Conservation (phyloP, 805 yeast genomes). For the Grigorovia transvaalensis region DNA sequence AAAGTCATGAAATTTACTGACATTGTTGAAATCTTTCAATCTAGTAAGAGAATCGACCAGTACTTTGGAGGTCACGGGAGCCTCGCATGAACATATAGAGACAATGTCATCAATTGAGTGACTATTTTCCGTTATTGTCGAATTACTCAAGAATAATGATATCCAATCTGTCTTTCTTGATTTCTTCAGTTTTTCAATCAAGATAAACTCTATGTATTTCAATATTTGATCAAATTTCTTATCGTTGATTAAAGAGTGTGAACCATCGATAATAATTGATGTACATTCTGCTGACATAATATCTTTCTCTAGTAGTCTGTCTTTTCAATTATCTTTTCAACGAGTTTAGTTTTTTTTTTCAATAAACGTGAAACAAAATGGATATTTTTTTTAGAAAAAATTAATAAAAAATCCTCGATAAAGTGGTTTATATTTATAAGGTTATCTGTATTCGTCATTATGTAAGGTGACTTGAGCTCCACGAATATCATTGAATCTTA, state of each 20-base stretch:
- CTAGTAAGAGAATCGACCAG: constrained; percentile 11
- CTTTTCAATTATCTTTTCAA: background rate
- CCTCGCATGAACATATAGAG: constrained; percentile 11
- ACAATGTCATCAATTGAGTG: constrained; percentile 15
- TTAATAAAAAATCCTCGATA: too few species aligned
- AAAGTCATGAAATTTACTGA: background rate
- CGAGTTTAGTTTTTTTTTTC: background rate
- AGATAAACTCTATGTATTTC: constrained; percentile 20
- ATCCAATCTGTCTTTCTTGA: constrained; percentile 26
- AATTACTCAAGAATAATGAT: constrained; percentile 15
- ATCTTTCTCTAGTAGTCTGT: background rate
- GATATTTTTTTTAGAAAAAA: too few species aligned
- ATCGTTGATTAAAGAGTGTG: constrained; percentile 11
- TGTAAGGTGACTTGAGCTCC: too few species aligned
- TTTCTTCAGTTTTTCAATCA: constrained; percentile 20
- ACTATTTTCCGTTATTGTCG: constrained; percentile 9
- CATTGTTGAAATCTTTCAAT: constrained; percentile 3
- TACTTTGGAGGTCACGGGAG: constrained; percentile 14
- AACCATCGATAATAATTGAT: constrained; percentile 20
- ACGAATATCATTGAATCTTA: too few species aligned
- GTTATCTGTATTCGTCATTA: too few species aligned
- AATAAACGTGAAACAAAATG: background rate
- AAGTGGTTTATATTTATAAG: too few species aligned
- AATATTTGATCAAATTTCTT: constrained; percentile 9
- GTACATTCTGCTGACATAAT: constrained; percentile 17